Percentiles rank a stretch among this genome's conserved stretches.
These are phyloP conservation scores for Podaxis sp. DNA, from an alignment of 768 basidiomycete genomes.

Conservation along the genomic window DNA sequence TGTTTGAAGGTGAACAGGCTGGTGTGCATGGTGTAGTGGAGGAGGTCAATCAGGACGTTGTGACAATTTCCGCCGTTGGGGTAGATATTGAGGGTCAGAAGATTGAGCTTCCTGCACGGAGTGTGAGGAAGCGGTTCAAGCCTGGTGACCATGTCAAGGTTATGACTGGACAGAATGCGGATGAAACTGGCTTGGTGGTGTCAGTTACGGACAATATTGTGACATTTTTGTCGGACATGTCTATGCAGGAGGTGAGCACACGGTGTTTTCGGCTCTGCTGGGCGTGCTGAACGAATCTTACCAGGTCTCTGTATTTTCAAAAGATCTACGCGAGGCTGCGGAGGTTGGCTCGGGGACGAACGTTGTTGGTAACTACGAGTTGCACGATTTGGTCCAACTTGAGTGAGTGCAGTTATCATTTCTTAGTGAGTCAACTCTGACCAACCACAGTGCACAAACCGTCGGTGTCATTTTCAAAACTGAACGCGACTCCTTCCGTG, in stretches of 20 bases:
- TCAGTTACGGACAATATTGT: slow-evolving; percentile 87
- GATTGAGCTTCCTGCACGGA: slow-evolving; percentile 80
- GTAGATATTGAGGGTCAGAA: slow-evolving; percentile 84
- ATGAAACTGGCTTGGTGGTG: slow-evolving; percentile 95
- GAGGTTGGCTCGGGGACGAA: slow-evolving; percentile 94
- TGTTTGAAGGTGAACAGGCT: slow-evolving; percentile 94
- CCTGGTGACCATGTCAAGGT: slow-evolving; percentile 99
- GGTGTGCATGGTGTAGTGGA: slow-evolving; percentile 93
- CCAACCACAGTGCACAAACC: slow-evolving; percentile 66
- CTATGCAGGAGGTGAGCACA: slow-evolving; percentile 78
- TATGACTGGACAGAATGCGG: slow-evolving; percentile 89
- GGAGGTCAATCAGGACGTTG: slow-evolving; percentile 81
- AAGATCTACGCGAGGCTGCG: slow-evolving; percentile 94
- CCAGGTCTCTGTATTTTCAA: slow-evolving; percentile 94
- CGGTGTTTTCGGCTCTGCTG: background rate
- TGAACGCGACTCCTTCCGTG: slow-evolving; percentile 92
- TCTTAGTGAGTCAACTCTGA: slow-evolving; percentile 8
- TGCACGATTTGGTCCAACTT: slow-evolving; percentile 95
- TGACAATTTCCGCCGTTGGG: slow-evolving; percentile 75
- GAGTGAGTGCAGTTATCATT: slow-evolving; percentile 56
- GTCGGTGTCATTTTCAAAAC: slow-evolving; percentile 98
- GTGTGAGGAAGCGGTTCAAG: slow-evolving; percentile 93
- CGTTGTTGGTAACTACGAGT: slow-evolving; percentile 87
- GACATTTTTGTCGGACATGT: slow-evolving; percentile 96
- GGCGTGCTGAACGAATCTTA: slow-evolving; percentile 6